A percentile compares a stretch with the other conserved stretches of the same genome.
These are phyloP conservation scores for Blastobotrys serpentis DNA, from an alignment of 1,139 yeast species.

Conservation along the genomic window DNA sequence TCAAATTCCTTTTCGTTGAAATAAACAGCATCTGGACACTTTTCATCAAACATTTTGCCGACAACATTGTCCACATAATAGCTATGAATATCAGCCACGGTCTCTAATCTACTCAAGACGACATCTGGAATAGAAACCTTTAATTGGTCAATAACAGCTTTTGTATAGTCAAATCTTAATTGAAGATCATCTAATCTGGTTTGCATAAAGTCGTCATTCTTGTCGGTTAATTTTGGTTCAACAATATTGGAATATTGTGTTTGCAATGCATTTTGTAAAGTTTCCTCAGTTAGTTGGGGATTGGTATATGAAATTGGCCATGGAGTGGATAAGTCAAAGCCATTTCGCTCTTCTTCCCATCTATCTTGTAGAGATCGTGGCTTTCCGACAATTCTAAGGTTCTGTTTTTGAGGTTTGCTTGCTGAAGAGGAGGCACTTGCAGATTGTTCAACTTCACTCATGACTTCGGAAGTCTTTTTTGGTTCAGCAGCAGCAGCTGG, in stretches of 20 bases:
- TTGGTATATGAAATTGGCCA: conserved; percentile 34
- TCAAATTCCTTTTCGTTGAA: conserved; percentile 49
- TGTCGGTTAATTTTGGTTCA: conserved; percentile 5
- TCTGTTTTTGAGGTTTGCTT: conserved; percentile 18
- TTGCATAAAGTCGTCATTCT: conserved; percentile 6
- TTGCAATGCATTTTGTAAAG: conserved; percentile 26
- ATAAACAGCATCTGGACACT: conserved; percentile 74
- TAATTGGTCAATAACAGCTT: conserved; percentile 55
- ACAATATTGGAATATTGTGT: conserved; percentile 5
- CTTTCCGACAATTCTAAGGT: conserved; percentile 35
- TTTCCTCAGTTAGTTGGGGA: conserved; percentile 25
- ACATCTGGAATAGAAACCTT: conserved; percentile 70
- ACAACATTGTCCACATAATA: conserved; percentile 49
- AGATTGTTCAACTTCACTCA: conserved; percentile 25
- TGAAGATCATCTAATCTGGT: conserved; percentile 45
- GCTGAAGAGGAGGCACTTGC: not conserved
- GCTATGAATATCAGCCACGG: conserved; percentile 47
- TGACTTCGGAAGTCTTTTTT: conserved; percentile 28
- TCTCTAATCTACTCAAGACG: conserved; percentile 51
- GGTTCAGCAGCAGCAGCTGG: conserved; percentile 17
- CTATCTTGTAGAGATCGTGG: conserved; percentile 19
- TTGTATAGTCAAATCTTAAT: conserved; percentile 59
- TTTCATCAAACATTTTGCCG: conserved; percentile 55
- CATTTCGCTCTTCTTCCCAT: conserved; percentile 27
- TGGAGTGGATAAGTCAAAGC: conserved; percentile 30